These are phyloP conservation scores for Penicillium sp. DNA, from an alignment of 2,329 filamentous ascomycete genomes.

Conservation along the genomic window DNA sequence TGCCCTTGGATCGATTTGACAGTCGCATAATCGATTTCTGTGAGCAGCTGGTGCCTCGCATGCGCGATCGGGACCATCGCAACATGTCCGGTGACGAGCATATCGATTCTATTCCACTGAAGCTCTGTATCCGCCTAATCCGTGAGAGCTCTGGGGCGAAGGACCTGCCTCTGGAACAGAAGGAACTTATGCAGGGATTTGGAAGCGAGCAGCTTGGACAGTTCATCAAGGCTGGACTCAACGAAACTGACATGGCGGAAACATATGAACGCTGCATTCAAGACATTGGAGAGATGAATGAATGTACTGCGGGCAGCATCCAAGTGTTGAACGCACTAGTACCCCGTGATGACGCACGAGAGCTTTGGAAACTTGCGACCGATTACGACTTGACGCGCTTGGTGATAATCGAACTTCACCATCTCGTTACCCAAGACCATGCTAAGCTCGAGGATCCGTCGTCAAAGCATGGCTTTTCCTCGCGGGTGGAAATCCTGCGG, in stretches of 20 bases:
- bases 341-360: conserved; percentile 42
- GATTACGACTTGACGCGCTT: conserved; percentile 62
- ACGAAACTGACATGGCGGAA: conserved; percentile 54
- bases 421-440: conserved; percentile 47
- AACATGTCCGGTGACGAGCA: conserved; percentile 22
- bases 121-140: conserved; percentile 64
- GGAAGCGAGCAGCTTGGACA: conserved; percentile 60
- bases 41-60: conserved; percentile 53
- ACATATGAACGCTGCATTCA: conserved; percentile 66
- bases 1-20: conserved; percentile 64
- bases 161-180: conserved; percentile 54
- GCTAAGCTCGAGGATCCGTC: conserved; percentile 39
- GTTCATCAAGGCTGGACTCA: conserved; percentile 58
- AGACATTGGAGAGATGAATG: conserved; percentile 63
- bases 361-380: conserved; percentile 57
- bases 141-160: conserved; percentile 64
- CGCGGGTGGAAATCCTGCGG: conserved; percentile 58
- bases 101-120: conserved; percentile 47
- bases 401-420: conserved; percentile 63
- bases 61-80: conserved; percentile 30
- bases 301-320: conserved; percentile 69
- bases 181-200: conserved; percentile 62
- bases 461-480: conserved; percentile 45
- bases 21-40: conserved; percentile 61
- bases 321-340: conserved; percentile 57